Percentiles rank a stretch among this genome's conserved stretches.
These are phyloP conservation scores for Tulasnella sp. DNA, from an alignment of 768 basidiomycete genomes.

Conservation along the genomic window DNA sequence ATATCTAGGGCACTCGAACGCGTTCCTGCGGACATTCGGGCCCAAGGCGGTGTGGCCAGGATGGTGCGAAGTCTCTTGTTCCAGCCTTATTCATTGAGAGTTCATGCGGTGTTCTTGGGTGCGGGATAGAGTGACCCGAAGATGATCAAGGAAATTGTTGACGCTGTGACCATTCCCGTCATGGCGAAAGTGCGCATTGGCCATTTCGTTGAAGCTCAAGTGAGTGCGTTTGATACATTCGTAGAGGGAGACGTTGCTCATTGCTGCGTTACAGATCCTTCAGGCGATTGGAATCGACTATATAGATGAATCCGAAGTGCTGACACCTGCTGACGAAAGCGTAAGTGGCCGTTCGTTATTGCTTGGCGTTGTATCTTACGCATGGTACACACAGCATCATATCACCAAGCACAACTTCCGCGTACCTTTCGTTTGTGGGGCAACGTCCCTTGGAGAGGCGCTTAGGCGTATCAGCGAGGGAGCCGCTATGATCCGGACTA, in stretches of 20 bases:
- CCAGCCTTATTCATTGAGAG: conserved; percentile 6
- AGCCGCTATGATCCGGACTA: conserved; percentile 96
- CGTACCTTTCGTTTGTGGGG: conserved; percentile 92
- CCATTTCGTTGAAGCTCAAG: conserved; percentile 94
- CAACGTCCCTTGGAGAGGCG: conserved; percentile 90
- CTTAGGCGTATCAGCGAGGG: conserved; percentile 94
- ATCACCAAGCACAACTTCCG: conserved; percentile 96
- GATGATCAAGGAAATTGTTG: conserved; percentile 94
- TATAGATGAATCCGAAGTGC: conserved; percentile 87
- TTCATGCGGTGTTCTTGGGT: conserved; percentile 3
- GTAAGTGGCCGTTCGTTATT: background rate
- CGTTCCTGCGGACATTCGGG: conserved; percentile 90
- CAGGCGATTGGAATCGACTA: conserved; percentile 94
- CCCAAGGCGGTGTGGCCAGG: conserved; percentile 83
- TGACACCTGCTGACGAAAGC: conserved; percentile 84
- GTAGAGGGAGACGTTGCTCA: background rate
- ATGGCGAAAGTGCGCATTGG: conserved; percentile 97
- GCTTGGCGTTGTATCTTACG: background rate
- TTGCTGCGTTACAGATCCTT: conserved; percentile 47
- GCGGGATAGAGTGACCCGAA: conserved; percentile 79
- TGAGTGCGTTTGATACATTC: conserved; percentile 23
- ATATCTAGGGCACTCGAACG: conserved; percentile 54
- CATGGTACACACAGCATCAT: conserved; percentile 44
- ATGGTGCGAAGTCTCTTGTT: conserved; percentile 53
- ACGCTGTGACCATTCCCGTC: conserved; percentile 90